These are phyloP conservation scores for Cronartium quercuum DNA, from an alignment of 1,284 basidiomycete species.

Conservation along the genomic window DNA sequence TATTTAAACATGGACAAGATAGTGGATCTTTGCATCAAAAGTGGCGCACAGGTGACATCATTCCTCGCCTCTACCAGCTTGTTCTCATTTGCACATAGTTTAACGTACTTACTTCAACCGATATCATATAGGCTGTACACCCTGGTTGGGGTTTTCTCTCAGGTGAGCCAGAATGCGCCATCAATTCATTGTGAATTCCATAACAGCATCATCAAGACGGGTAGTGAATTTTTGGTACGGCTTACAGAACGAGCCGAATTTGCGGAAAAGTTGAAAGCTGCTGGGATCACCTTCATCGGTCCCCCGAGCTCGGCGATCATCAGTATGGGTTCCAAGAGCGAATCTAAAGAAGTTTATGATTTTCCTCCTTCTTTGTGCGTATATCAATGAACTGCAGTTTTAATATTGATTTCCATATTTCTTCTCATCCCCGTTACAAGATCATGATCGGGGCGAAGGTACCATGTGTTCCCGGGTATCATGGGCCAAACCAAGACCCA, in stretches of 20 bases:
- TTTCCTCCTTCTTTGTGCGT: not conserved
- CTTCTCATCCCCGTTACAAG: not conserved
- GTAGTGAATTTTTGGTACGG: not conserved
- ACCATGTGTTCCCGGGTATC: conserved; percentile 87
- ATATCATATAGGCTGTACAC: conserved; percentile 25
- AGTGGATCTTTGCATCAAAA: conserved; percentile 67
- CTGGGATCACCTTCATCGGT: conserved; percentile 49
- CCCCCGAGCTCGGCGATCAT: conserved; percentile 49
- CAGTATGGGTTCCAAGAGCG: conserved; percentile 74
- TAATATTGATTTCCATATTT: not conserved
- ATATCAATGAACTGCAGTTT: no score
- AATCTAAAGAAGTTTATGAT: conserved; percentile 33
- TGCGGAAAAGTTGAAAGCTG: conserved; percentile 41
- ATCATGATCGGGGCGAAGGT: conserved; percentile 87
- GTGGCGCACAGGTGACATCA: conserved; percentile 67
- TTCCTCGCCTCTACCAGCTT: not conserved
- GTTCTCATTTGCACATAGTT: conserved; percentile 44
- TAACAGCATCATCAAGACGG: no score
- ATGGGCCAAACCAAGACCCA: conserved; percentile 67
- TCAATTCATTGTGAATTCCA: not conserved
- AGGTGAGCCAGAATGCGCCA: not conserved
- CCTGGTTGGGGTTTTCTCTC: conserved; percentile 38
- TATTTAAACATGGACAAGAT: conserved; percentile 86
- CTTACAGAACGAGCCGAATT: conserved; percentile 53
- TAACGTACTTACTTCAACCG: not conserved